phyloP scores from a whole-genome alignment of 305 asterid genomes.

The Ajuga reptans region DNA sequence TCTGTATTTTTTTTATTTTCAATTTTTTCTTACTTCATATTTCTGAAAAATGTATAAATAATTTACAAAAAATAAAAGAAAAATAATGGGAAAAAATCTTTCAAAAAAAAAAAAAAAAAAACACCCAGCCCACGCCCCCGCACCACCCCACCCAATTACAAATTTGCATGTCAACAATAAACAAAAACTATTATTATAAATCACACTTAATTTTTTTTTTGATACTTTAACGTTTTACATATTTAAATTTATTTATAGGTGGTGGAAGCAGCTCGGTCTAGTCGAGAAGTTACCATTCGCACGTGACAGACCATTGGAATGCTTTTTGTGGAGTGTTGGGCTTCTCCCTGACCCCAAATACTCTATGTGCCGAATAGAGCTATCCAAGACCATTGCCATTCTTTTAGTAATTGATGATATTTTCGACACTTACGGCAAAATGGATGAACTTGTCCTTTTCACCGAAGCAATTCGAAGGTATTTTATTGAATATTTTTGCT shows the following conservation, averaged over 20 bases:
- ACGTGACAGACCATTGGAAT: constrained; percentile 39
- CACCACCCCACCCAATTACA: too few species aligned
- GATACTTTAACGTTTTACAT: too few species aligned
- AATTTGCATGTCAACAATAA: too few species aligned
- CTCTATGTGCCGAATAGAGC: constrained; percentile 34
- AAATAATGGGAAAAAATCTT: too few species aligned
- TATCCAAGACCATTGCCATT: constrained; percentile 36
- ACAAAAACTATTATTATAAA: too few species aligned
- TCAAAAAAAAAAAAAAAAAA: too few species aligned
- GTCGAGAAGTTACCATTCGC: constrained; percentile 40
- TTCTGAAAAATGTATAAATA: too few species aligned
- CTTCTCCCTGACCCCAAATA: constrained; percentile 42
- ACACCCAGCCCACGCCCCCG: too few species aligned
- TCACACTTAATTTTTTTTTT: too few species aligned
- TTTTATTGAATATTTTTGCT: neutral
- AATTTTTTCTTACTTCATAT: too few species aligned
- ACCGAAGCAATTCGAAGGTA: constrained; percentile 40
- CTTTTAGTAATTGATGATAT: constrained; percentile 42
- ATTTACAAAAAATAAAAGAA: too few species aligned
- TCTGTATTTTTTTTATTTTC: too few species aligned
- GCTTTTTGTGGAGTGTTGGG: constrained; percentile 51
- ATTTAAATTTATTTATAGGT: constrained; percentile 22
- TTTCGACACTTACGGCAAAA: constrained; percentile 44
- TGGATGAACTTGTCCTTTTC: constrained; percentile 45
- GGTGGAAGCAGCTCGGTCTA: constrained; percentile 46